phyloP scores from a whole-genome alignment of 2,329 filamentous ascomycete genomes.

The Venturia carpophila region DNA sequence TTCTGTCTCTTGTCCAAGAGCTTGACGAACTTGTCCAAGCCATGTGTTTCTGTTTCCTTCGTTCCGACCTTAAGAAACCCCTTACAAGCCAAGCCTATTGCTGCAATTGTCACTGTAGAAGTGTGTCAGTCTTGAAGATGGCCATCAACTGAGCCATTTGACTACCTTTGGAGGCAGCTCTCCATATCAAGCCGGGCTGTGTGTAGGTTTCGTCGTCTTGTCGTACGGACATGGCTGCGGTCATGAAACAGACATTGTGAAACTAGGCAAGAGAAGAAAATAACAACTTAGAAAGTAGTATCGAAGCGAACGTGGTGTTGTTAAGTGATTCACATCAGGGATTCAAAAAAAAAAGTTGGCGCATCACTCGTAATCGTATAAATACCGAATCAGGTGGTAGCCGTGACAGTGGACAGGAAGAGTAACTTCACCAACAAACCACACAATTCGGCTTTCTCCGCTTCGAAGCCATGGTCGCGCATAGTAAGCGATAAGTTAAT shows the following conservation, averaged over 20 bases:
- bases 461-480: constrained; percentile 11
- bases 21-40: constrained; percentile 65
- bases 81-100: constrained; percentile 62
- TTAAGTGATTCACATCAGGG: not conserved
- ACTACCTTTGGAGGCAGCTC: constrained; percentile 39
- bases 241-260: constrained; percentile 4
- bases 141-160: not conserved
- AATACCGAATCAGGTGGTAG: constrained; percentile 4
- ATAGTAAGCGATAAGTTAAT: not conserved
- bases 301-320: not conserved
- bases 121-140: not conserved
- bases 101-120: constrained; percentile 67
- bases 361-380: not conserved
- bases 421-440: not conserved
- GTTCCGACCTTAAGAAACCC: constrained; percentile 70
- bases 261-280: not conserved
- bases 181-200: constrained; percentile 44
- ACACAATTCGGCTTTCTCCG: not conserved
- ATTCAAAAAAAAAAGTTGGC: not conserved
- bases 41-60: constrained; percentile 60
- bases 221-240: not conserved
- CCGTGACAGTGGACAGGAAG: not conserved
- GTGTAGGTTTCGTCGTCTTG: not conserved
- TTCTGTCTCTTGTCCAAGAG: constrained; percentile 67
- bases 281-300: not conserved